These are phyloP conservation scores for Thelonectria blattea DNA, from an alignment of 2,329 filamentous ascomycete species.

Conservation along the genomic window DNA sequence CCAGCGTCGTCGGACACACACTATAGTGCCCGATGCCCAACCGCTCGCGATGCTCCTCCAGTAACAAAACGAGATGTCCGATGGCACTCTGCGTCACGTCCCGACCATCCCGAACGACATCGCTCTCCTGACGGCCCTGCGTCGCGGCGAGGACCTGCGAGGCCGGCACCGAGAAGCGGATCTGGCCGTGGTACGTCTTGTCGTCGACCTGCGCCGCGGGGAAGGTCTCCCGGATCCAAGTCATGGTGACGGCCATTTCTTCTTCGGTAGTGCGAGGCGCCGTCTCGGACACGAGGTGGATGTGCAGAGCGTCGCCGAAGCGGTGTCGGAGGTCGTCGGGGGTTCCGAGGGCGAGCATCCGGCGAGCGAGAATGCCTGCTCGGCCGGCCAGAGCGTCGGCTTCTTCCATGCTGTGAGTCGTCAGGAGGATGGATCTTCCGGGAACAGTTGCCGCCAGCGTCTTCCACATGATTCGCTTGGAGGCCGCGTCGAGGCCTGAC, in stretches of 20 bases:
- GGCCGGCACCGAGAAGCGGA: conserved; percentile 79
- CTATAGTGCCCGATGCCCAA: conserved; percentile 86
- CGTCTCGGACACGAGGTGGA: conserved; percentile 78
- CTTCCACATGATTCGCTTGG: conserved; percentile 92
- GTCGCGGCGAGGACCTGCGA: conserved; percentile 44
- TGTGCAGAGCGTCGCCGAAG: conserved; percentile 79
- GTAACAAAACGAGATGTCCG: conserved; percentile 70
- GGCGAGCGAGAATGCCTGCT: conserved; percentile 83
- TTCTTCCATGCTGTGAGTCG: conserved; percentile 95
- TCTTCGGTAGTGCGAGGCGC: conserved; percentile 74
- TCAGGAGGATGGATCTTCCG: conserved; percentile 83
- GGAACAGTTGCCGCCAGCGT: conserved; percentile 76
- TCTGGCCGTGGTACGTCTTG: conserved; percentile 82
- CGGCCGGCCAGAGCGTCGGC: conserved; percentile 85
- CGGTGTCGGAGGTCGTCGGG: conserved; percentile 73
- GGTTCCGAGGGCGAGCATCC: conserved; percentile 85
- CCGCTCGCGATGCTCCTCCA: conserved; percentile 72
- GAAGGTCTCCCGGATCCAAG: conserved; percentile 69
- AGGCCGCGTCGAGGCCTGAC: conserved; percentile 86
- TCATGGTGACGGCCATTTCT: conserved; percentile 70
- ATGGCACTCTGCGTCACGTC: conserved; percentile 59
- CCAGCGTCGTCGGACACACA: conserved; percentile 83
- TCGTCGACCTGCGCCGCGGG: conserved; percentile 71
- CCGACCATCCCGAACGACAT: conserved; percentile 31
- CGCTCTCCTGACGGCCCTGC: conserved; percentile 21